Conservation (phyloP, 2,329 filamentous ascomycete species). For the Apiospora aurea region DNA sequence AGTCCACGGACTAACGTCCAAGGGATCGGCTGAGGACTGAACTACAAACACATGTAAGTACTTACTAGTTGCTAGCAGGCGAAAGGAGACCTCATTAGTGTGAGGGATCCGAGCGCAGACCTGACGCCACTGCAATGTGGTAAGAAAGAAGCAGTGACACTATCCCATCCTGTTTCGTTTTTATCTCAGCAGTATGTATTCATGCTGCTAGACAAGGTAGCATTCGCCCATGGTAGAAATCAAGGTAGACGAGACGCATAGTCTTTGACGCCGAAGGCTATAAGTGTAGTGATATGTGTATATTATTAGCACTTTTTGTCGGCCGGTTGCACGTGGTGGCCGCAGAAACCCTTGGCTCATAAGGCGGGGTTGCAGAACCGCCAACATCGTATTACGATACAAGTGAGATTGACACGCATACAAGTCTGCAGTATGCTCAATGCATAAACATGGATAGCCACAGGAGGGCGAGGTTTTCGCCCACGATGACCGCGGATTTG, state of each 20-base stretch:
- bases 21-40: constrained; percentile 17
- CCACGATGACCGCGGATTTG: not conserved
- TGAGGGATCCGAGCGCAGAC: constrained; percentile 7
- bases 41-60: not conserved
- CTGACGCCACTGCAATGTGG: not conserved
- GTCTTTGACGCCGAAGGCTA: not conserved
- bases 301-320: not conserved
- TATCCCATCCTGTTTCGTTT: not conserved
- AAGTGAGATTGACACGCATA: not conserved
- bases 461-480: not conserved
- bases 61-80: not conserved
- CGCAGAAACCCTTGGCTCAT: not conserved
- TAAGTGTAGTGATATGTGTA: not conserved
- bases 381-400: not conserved
- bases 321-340: not conserved
- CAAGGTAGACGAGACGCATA: not conserved
- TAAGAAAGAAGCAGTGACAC: not conserved
- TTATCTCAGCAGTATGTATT: not conserved
- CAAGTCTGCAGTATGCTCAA: not conserved
- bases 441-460: not conserved
- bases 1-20: not conserved
- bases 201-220: not conserved
- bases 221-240: not conserved
- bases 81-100: not conserved
- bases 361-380: not conserved